Conservation (phyloP, 1,284 basidiomycete species). For the Limonomyces culmigenus region DNA sequence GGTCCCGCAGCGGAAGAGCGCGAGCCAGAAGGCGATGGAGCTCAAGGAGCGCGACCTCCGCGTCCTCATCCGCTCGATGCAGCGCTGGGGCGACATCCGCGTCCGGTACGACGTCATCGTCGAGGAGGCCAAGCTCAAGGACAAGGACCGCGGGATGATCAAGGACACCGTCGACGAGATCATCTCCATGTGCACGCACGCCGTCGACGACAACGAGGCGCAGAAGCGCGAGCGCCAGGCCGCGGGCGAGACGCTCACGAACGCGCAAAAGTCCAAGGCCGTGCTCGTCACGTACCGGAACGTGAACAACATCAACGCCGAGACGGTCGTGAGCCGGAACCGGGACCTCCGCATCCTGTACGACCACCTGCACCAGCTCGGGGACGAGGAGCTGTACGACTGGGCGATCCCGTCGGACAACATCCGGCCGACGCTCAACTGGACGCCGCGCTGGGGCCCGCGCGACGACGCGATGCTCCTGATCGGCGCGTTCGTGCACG, state of each 20-base stretch:
- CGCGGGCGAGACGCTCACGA: constrained; percentile 72
- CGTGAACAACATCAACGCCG: constrained; percentile 92
- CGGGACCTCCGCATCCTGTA: constrained; percentile 84
- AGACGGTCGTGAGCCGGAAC: constrained; percentile 84
- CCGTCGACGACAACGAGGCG: constrained; percentile 73
- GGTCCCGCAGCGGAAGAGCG: constrained; percentile 63
- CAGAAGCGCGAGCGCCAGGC: constrained; percentile 63
- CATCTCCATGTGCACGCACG: constrained; percentile 70
- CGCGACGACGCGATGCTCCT: constrained; percentile 90
- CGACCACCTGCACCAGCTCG: constrained; percentile 57
- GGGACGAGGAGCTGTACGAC: constrained; percentile 39
- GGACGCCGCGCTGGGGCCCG: constrained; percentile 91
- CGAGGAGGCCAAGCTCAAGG: constrained; percentile 79
- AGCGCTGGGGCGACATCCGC: constrained; percentile 95
- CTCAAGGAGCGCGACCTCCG: constrained; percentile 95
- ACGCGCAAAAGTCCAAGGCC: constrained; percentile 87
- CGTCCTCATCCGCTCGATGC: constrained; percentile 87
- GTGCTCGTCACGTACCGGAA: constrained; percentile 83
- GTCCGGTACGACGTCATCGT: constrained; percentile 91
- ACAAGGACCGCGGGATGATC: constrained; percentile 91
- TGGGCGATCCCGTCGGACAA: constrained; percentile 87
- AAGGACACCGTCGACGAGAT: constrained; percentile 88
- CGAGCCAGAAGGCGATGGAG: constrained; percentile 87
- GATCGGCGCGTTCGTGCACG: constrained; percentile 85
- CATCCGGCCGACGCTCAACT: constrained; percentile 86